Percentiles rank a stretch among this genome's conserved stretches.
These are phyloP conservation scores for baker's yeast (Saccharomyces cerevisiae) DNA, from an alignment of 805 yeast species.

Conservation along the genomic window DNA sequence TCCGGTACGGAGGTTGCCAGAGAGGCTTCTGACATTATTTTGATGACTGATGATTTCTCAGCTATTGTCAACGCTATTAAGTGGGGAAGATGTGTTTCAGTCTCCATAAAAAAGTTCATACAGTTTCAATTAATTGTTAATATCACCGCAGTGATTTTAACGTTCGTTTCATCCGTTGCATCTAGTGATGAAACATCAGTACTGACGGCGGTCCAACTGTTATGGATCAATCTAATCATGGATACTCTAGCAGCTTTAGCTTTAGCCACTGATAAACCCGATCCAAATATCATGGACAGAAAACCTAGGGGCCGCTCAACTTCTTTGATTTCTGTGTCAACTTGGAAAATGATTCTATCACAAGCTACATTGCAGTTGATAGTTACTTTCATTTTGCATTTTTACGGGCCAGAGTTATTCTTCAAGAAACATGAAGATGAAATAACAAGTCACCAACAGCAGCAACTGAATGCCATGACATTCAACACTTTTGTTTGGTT, in stretches of 20 bases:
- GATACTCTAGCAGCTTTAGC: constrained; percentile 97
- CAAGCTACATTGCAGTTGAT: constrained; percentile 73
- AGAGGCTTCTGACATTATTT: constrained; percentile 88
- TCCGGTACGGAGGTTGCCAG: constrained; percentile 98
- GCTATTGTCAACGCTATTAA: constrained; percentile 94
- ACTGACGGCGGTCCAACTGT: constrained; percentile 89
- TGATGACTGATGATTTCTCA: constrained; percentile 89
- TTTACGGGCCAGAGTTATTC: constrained; percentile 62
- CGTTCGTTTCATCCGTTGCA: constrained; percentile 90
- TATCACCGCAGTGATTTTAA: constrained; percentile 88
- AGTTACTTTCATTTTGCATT: constrained; percentile 74
- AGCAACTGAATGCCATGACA: constrained; percentile 71
- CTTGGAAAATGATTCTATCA: constrained; percentile 98
- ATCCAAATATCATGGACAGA: constrained; percentile 64
- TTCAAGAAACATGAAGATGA: constrained; percentile 26
- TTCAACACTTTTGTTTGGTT: constrained; percentile 97
- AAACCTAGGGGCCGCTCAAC: constrained; percentile 76
- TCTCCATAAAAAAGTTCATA: constrained; percentile 87
- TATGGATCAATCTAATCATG: constrained; percentile 98
- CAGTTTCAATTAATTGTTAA: constrained; percentile 96
- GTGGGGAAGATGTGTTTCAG: constrained; percentile 97
- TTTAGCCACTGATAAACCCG: constrained; percentile 94
- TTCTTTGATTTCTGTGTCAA: constrained; percentile 77
- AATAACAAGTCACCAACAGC: constrained; percentile 38
- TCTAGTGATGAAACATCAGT: constrained; percentile 74